Base-by-base conservation (phyloP, 495 filamentous ascomycete genomes). In the Podospora australis region DNA sequence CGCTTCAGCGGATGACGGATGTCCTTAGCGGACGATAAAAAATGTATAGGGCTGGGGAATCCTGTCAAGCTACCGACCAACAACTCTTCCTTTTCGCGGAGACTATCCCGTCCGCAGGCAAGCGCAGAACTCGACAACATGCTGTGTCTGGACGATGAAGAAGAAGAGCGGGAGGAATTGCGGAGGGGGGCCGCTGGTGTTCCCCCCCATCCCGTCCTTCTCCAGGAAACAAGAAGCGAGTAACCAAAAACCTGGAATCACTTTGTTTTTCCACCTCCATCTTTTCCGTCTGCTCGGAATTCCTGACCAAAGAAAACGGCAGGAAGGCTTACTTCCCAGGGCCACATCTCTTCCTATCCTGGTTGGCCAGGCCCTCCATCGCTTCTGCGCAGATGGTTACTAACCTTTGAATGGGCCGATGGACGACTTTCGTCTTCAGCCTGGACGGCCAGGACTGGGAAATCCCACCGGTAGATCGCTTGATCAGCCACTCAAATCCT, bases 401-500 rank as follows among this genome's bases (percentile, higher is more conserved):
- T 29, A 7, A 13, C 23, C 25, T 0, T 20, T 30, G 17, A 7
- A 14, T 19, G 16, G 29, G 42, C 36, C 29, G 41, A 38, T 26
- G 39, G 36, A 44, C 38, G 39, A 43, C 34, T 40, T 54, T 28
- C 16, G 19, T 16, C 41, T 38, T 23, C 38, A 21, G 21, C 20
- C 29, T 26, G 13, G 17, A 29, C 10, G 36, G 46, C 21, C 9
- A n/a, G n/a, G 7, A 29, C n/a, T 26, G 22, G 17, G 28, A 21
- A 48, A 48, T 28, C 6, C 13, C 35, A 20, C 22, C 36, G 39
- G 39, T 41, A 41, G 39, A 41, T 41, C 56, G 56, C 53, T 49
- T 59, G 53, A 36, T 21, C 17, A 16, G 16, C 53, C 56, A 59
- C 3, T 52, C 53, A 56, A 21, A 16, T 22, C 14, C 17, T 7